phyloP scores from a whole-genome alignment of 2,329 filamentous ascomycete genomes.

The Ceratocystis destructans region DNA sequence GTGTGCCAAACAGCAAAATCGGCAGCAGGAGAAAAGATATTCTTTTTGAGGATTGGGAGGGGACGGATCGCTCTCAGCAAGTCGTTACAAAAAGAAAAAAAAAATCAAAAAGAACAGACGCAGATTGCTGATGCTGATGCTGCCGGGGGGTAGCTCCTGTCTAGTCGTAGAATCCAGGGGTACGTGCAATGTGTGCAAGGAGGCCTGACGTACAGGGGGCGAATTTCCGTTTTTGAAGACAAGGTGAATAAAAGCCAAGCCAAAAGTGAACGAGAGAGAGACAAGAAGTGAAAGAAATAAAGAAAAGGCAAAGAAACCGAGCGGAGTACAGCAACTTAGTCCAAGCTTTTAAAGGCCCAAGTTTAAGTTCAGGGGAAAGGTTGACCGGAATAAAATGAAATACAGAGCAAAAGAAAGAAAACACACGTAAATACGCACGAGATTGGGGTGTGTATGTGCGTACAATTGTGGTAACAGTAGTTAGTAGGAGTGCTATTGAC shows the following conservation, averaged over 20 bases:
- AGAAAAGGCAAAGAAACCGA: neutral
- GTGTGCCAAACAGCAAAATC: neutral
- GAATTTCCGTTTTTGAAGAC: conserved; percentile 1
- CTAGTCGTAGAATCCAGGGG: conserved; percentile 3
- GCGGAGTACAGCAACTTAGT: neutral
- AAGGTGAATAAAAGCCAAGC: neutral
- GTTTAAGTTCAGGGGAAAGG: neutral
- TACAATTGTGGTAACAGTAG: neutral
- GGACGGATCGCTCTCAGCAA: neutral
- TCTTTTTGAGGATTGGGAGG: conserved; percentile 2
- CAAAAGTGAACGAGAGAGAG: neutral
- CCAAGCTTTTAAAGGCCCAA: conserved; percentile 4
- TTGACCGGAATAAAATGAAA: neutral
- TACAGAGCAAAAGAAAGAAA: neutral
- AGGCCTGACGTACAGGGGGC: conserved; percentile 9
- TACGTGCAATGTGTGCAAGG: conserved; percentile 1
- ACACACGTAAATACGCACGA: neutral
- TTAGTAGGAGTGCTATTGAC: neutral
- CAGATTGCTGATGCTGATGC: conserved; percentile 1
- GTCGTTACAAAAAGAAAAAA: neutral
- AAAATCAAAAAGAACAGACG: neutral
- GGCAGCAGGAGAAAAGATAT: conserved; percentile 5
- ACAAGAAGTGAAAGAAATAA: neutral
- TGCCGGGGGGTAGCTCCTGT: conserved; percentile 5
- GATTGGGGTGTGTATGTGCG: neutral